Evolutionary conservation across 1,284 basidiomycete genomes (phyloP).

Genomic region (Cutaneotrichosporon dermatis): DNA sequence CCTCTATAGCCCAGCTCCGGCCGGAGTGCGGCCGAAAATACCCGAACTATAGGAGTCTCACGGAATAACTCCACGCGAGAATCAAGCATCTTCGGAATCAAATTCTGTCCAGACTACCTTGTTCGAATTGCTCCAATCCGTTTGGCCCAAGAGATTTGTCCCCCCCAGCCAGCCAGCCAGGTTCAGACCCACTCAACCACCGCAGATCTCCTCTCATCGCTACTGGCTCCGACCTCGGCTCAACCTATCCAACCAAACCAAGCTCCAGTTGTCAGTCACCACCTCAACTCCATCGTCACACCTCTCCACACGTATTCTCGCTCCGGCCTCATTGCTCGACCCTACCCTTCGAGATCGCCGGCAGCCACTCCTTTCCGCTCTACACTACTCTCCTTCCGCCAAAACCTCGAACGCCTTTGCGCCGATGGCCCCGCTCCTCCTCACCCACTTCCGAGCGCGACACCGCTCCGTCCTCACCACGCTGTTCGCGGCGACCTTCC

Average conservation of each 20-base stretch:
- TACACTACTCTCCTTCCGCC: not conserved
- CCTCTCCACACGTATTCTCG: no score
- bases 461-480: constrained; percentile 48
- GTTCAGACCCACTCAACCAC: no score
- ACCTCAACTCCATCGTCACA: no score
- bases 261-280: no score
- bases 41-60: not conserved
- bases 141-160: not conserved
- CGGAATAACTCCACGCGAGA: not conserved
- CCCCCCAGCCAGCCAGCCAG: no score
- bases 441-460: constrained; percentile 43
- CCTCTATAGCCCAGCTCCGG: not conserved
- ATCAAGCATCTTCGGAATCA: not conserved
- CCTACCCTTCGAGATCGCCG: not conserved
- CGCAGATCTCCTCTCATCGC: not conserved
- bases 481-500: constrained; percentile 47
- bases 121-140: not conserved
- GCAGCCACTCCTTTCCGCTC: not conserved
- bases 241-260: no score
- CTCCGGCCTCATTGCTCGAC: no score
- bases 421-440: constrained; percentile 47
- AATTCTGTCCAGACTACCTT: not conserved
- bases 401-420: not conserved
- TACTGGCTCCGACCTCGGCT: not conserved
- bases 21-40: not conserved